phyloP scores from a whole-genome alignment of 805 yeast genomes.

The Candida methanosorbosa region DNA sequence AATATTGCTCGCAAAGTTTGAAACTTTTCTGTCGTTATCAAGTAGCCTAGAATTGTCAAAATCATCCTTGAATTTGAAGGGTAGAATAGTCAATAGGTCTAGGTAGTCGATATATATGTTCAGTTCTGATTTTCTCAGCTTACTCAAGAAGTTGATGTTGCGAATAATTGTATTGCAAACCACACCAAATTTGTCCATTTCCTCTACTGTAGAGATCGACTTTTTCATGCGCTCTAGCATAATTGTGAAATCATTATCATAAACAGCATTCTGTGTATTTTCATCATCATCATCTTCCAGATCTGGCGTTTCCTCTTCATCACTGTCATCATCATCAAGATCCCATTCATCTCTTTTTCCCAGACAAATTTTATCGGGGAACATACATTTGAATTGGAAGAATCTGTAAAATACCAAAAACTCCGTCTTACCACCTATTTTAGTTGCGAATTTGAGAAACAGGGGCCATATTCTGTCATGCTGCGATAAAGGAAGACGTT shows the following conservation, averaged over 20 bases:
- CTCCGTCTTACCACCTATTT: slow-evolving; percentile 32
- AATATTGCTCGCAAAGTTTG: slow-evolving; percentile 24
- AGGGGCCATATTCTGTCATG: slow-evolving; percentile 49
- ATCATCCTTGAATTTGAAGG: not conserved
- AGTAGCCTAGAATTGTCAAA: too few relatives aligned
- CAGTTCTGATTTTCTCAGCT: slow-evolving; percentile 32
- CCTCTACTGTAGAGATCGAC: slow-evolving; percentile 1
- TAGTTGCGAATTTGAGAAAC: slow-evolving; percentile 40
- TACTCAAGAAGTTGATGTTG: slow-evolving; percentile 25
- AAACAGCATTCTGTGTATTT: too few relatives aligned
- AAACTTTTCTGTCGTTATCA: slow-evolving; percentile 3
- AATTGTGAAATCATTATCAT: not conserved
- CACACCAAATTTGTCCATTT: slow-evolving; percentile 7
- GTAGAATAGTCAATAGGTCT: slow-evolving; percentile 25
- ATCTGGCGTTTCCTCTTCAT: not conserved
- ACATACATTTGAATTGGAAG: slow-evolving; percentile 9
- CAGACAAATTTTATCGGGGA: slow-evolving; percentile 1
- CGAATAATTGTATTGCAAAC: slow-evolving; percentile 25
- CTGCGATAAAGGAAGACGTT: slow-evolving; percentile 38
- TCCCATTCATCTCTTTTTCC: slow-evolving; percentile 1
- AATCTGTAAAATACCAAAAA: slow-evolving; percentile 26
- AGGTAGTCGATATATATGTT: slow-evolving; percentile 40
- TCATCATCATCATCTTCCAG: too few relatives aligned
- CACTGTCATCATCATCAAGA: slow-evolving; percentile 2
- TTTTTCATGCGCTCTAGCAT: not conserved